A percentile compares a stretch with the other conserved stretches of the same genome.
phyloP scores from a whole-genome alignment of 495 filamentous ascomycete genomes.

The Tuber microsphaerosporum region DNA sequence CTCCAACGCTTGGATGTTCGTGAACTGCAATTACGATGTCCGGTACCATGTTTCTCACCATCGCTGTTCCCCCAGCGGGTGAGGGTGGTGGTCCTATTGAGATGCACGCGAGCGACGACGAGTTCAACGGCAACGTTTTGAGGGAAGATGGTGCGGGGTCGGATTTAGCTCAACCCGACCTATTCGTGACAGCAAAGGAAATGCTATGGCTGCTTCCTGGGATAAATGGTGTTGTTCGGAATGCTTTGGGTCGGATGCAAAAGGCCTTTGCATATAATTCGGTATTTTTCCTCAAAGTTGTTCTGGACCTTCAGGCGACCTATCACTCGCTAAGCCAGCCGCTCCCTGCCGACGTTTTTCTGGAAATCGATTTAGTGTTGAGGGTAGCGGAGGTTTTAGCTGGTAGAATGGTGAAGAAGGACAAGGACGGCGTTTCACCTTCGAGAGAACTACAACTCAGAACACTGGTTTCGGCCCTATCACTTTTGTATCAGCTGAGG shows the following conservation, averaged over 20 bases:
- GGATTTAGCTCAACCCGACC: slow-evolving; percentile 28
- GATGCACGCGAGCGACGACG: slow-evolving; percentile 28
- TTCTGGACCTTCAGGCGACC: slow-evolving; percentile 38
- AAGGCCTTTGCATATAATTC: slow-evolving; percentile 41
- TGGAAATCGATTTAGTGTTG: slow-evolving; percentile 28
- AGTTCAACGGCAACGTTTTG: slow-evolving; percentile 30
- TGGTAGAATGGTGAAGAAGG: slow-evolving; percentile 34
- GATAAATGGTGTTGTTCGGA: slow-evolving; percentile 36
- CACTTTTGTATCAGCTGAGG: slow-evolving; percentile 32
- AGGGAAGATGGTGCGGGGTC: slow-evolving; percentile 31
- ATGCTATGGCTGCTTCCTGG: slow-evolving; percentile 37
- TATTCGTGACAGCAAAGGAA: slow-evolving; percentile 35
- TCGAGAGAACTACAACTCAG: slow-evolving; percentile 40
- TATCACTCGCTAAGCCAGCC: slow-evolving; percentile 31
- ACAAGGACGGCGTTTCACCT: slow-evolving; percentile 35
- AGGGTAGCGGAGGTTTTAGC: slow-evolving; percentile 37
- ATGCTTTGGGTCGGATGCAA: slow-evolving; percentile 38
- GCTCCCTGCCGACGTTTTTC: slow-evolving; percentile 24
- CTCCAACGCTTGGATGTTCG: slow-evolving; percentile 12
- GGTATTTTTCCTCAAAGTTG: slow-evolving; percentile 40
- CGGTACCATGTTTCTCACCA: slow-evolving; percentile 25
- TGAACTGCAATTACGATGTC: slow-evolving; percentile 20
- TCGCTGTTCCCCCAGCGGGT: slow-evolving; percentile 22
- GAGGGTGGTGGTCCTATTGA: slow-evolving; percentile 26
- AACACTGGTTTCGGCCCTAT: slow-evolving; percentile 39